Evolutionary conservation across 768 basidiomycete genomes (phyloP).

Genomic region (Tulasnella sp.): DNA sequence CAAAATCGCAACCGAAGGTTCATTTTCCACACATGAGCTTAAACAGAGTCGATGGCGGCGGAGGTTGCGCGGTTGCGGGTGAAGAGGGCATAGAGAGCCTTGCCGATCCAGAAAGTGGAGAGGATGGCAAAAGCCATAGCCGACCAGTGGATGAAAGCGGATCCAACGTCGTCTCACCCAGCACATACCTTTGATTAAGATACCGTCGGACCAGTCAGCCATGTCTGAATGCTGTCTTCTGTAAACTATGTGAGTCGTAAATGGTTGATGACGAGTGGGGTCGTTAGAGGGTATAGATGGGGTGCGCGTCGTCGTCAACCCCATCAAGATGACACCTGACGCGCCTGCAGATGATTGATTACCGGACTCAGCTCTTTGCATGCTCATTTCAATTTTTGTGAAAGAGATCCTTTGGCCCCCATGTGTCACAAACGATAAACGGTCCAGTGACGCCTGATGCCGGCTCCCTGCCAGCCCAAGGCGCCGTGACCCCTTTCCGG

Average conservation of each 20-base stretch:
- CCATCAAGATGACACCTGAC: too few species aligned
- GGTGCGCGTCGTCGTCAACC: not conserved
- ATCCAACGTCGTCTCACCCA: slow-evolving; percentile 27
- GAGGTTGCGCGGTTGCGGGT: slow-evolving; percentile 41
- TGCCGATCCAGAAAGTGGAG: slow-evolving; percentile 76
- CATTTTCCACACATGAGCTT: not conserved
- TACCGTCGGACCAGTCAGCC: slow-evolving; percentile 64
- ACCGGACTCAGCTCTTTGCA: too few species aligned
- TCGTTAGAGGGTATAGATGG: not conserved
- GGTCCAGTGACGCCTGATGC: too few species aligned
- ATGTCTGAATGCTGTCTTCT: not conserved
- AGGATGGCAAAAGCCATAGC: slow-evolving; percentile 82
- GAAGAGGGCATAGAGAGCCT: slow-evolving; percentile 59
- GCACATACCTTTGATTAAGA: slow-evolving; percentile 64
- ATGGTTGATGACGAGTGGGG: not conserved
- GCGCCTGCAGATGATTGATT: too few species aligned
- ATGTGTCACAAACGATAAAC: too few species aligned
- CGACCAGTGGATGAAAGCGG: slow-evolving; percentile 84
- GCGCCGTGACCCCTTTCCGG: too few species aligned
- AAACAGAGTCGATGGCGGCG: slow-evolving; percentile 47
- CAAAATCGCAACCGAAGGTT: not conserved
- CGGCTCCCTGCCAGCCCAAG: too few species aligned
- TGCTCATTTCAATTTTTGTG: too few species aligned
- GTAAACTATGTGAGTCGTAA: not conserved
- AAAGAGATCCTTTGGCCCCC: too few species aligned